These are phyloP conservation scores for Pestalotiopsis sp. DNA, from an alignment of 2,329 filamentous ascomycete genomes.

Conservation along the genomic window DNA sequence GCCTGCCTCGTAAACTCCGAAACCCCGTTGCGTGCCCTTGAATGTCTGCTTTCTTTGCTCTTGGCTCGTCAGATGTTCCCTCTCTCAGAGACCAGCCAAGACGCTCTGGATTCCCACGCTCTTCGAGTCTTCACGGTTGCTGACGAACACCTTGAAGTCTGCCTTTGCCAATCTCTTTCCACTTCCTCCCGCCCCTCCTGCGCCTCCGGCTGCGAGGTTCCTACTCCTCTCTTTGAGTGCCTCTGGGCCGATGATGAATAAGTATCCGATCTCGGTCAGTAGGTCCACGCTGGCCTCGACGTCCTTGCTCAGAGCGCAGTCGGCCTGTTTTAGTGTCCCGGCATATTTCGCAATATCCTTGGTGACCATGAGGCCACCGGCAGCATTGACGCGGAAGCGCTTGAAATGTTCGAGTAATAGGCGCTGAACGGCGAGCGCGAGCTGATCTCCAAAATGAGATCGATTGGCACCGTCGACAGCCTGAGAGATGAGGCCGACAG, in stretches of 20 bases:
- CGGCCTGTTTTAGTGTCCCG: conserved; percentile 71
- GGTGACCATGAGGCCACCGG: conserved; percentile 90
- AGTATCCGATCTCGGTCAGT: conserved; percentile 87
- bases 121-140: conserved; percentile 81
- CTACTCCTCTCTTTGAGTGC: conserved; percentile 73
- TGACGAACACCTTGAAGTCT: conserved; percentile 82
- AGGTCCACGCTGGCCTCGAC: conserved; percentile 76
- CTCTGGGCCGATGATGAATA: conserved; percentile 91
- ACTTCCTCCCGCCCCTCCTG: conserved; percentile 34
- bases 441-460: conserved; percentile 79
- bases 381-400: conserved; percentile 89
- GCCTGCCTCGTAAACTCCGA: background rate
- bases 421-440: conserved; percentile 76
- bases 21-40: background rate
- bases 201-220: conserved; percentile 46
- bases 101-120: conserved; percentile 83
- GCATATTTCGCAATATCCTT: conserved; percentile 96
- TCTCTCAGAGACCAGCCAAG: conserved; percentile 61
- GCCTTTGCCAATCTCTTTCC: conserved; percentile 63
- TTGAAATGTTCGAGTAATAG: conserved; percentile 93
- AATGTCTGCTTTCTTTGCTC: background rate
- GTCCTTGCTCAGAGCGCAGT: conserved; percentile 74
- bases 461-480: conserved; percentile 85
- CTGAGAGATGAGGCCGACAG: conserved; percentile 63
- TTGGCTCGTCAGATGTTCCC: background rate